Conservation (phyloP, 2,329 filamentous ascomycete species). For the Aplosporella prunicola region DNA sequence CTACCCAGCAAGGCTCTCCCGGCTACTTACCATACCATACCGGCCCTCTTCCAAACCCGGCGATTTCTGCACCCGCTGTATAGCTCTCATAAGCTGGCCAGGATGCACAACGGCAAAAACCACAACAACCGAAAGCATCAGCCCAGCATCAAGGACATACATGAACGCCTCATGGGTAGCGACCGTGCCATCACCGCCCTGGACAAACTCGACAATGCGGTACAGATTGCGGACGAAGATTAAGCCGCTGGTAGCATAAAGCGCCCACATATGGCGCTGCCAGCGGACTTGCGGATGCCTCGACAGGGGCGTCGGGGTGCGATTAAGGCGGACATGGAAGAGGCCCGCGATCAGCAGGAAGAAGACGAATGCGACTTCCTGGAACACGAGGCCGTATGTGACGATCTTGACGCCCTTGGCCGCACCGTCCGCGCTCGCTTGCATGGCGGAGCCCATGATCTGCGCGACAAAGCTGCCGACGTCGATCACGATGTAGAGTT, state of each 20-base stretch:
- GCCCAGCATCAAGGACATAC: conserved; percentile 39
- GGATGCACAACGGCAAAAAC: conserved; percentile 32
- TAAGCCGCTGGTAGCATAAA: conserved; percentile 36
- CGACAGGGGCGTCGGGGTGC: conserved; percentile 12
- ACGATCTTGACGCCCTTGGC: conserved; percentile 33
- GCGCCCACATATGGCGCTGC: conserved; percentile 28
- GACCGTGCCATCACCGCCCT: conserved; percentile 36
- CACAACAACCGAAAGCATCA: conserved; percentile 36
- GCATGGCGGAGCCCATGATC: conserved; percentile 16
- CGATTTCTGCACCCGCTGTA: neutral
- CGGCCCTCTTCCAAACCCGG: too few species aligned
- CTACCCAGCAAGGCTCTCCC: too few species aligned
- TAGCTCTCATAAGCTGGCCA: conserved; percentile 14
- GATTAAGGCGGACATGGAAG: conserved; percentile 19
- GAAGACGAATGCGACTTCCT: conserved; percentile 42
- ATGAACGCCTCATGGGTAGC: conserved; percentile 37
- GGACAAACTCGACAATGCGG: conserved; percentile 39
- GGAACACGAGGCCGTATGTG: conserved; percentile 39
- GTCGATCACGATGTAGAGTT: conserved; percentile 17
- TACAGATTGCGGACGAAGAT: conserved; percentile 42
- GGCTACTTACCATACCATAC: too few species aligned
- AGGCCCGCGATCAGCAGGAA: conserved; percentile 32
- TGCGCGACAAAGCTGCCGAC: conserved; percentile 17
- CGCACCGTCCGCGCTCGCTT: conserved; percentile 12
- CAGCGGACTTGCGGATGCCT: conserved; percentile 1